Conservation (phyloP, 306 rosid genomes). For the Vicia sativa region DNA sequence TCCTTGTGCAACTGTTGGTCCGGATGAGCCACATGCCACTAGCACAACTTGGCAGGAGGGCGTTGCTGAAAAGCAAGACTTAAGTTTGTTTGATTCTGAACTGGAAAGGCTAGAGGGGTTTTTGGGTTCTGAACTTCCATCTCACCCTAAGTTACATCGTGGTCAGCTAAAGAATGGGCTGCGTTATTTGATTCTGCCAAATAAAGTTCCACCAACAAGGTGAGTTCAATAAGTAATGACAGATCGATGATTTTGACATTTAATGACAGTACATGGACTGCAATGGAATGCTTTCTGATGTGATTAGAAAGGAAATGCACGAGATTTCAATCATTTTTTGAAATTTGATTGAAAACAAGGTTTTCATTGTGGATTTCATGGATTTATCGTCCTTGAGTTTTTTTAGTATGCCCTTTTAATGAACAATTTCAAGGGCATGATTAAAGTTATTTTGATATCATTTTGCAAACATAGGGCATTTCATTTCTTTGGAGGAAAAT, state of each 20-base stretch:
- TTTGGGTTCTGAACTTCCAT: conserved; percentile 70
- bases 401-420: background rate
- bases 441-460: background rate
- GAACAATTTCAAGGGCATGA: conserved; percentile 4
- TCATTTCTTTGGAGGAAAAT: background rate
- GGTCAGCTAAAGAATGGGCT: conserved; percentile 86
- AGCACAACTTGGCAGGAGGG: conserved; percentile 84
- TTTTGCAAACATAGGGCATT: background rate
- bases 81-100: conserved; percentile 55
- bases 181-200: conserved; percentile 80
- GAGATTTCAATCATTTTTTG: conserved; percentile 13
- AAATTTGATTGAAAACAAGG: conserved; percentile 12
- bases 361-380: background rate
- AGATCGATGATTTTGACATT: conserved; percentile 4
- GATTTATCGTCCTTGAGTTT: background rate
- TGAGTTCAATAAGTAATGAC: conserved; percentile 31
- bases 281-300: conserved; percentile 17
- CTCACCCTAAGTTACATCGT: conserved; percentile 87
- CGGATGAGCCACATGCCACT: conserved; percentile 97
- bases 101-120: conserved; percentile 61
- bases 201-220: conserved; percentile 97
- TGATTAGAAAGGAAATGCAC: conserved; percentile 8
- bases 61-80: conserved; percentile 70
- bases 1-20: conserved; percentile 79
- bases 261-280: background rate